Base-by-base conservation (phyloP, 2,329 filamentous ascomycete genomes). In the Colletotrichum sp. region DNA sequence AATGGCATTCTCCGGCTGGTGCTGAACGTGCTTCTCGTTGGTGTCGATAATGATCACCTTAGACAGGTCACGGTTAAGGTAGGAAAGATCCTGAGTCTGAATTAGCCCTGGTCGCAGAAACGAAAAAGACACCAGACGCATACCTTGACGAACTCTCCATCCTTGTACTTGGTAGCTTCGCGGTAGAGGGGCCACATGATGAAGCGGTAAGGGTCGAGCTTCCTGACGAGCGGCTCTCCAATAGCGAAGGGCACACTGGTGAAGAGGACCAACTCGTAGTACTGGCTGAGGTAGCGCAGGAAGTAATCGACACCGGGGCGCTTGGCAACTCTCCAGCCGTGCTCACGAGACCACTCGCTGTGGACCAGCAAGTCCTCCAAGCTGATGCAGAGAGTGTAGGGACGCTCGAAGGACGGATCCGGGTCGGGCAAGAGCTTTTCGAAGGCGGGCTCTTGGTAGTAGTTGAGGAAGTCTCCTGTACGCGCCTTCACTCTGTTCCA, bases 261-360 rank as follows among this genome's bases (percentile, higher is more conserved):
- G 88, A 99, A 99, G 78, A 99, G 92, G 69, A 99, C 97, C 71
- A 99, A 90, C 85, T 99, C 97, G 83, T 98, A 99, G 90, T 99
- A 99, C 85, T 98, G 96, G 86, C 95, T 96, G 65, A 99, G 91
- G 85, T 99, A 99, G 82, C 95, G 95, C 78, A 99, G 88, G 88
- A 99, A 99, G 88, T 99, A 99, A 87, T 99, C 97, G 77, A 98
- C 92, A 62, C 97, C 97, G 44, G 97, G 97, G 66, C 97, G 92
- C 88, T 99, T 99, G 32, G 97, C 97, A 77, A 98, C 91, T 79
- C 96, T 93, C 96, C 97, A 99, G 75, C 97, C 97, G 82, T 98
- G 94, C 84, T 99, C 95, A 73, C 96, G 92, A 28, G 93, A 92
- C 97, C 97, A 99, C 84, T 98, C 95, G 82, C 95, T 98, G 87